phyloP scores from a whole-genome alignment of 2,329 filamentous ascomycete genomes.

The Xylaria sp. region DNA sequence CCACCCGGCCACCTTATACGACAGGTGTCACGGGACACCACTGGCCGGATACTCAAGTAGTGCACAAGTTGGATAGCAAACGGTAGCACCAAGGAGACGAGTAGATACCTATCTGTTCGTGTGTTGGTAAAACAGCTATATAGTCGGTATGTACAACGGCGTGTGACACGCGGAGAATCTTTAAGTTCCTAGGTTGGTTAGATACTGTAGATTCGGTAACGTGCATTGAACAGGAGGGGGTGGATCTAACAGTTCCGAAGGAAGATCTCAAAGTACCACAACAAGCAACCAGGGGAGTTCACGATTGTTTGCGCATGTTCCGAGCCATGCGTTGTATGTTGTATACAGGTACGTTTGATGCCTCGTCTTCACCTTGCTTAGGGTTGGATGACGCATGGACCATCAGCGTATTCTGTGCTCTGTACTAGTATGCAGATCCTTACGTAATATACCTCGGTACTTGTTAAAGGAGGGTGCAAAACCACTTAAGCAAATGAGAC shows the following conservation, averaged over 20 bases:
- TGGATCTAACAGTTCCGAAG: background rate
- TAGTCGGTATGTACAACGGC: conserved; percentile 18
- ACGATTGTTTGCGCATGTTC: background rate
- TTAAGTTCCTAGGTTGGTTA: background rate
- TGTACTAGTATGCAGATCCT: background rate
- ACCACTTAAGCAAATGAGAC: background rate
- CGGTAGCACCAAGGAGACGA: conserved; percentile 1
- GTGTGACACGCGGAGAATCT: background rate
- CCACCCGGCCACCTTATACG: background rate
- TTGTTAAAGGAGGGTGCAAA: background rate
- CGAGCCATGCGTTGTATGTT: background rate
- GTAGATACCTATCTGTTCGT: conserved; percentile 13
- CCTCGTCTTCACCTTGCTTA: background rate
- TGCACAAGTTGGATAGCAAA: background rate
- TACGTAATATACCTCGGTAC: background rate
- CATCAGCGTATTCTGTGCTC: background rate
- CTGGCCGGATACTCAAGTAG: background rate
- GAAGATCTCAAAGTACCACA: background rate
- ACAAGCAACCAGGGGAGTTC: background rate
- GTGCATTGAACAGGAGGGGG: conserved; percentile 7
- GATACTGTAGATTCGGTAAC: conserved; percentile 1
- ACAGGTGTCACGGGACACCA: background rate
- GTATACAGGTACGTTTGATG: background rate
- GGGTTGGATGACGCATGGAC: background rate
- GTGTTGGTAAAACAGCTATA: conserved; percentile 9